Evolutionary conservation across 495 filamentous ascomycete species (phyloP).

Genomic region (Pyrenopolyporus hunteri): DNA sequence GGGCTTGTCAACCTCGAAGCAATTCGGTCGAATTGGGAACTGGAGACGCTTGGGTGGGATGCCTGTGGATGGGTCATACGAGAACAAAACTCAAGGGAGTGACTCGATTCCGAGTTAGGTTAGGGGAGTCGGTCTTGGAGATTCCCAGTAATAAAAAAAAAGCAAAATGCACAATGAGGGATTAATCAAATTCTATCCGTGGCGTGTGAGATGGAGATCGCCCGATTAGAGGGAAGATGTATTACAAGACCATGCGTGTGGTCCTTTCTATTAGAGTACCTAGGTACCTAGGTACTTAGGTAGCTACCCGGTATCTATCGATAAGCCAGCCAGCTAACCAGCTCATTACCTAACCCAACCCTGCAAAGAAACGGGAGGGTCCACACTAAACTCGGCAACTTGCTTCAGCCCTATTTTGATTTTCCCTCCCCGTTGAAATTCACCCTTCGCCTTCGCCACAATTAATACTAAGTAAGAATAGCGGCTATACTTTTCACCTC

Average conservation of each 20-base stretch:
- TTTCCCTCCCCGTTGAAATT: not conserved
- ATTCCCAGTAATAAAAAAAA: too few relatives aligned
- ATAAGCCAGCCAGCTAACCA: slow-evolving; percentile 25
- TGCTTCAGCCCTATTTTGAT: not conserved
- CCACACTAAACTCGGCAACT: slow-evolving; percentile 27
- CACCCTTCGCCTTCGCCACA: not conserved
- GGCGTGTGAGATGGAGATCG: too few relatives aligned
- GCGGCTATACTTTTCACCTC: not conserved
- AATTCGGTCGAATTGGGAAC: not conserved
- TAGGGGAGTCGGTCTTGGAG: too few relatives aligned
- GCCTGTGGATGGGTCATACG: not conserved
- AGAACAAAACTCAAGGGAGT: not conserved
- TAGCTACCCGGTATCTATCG: too few relatives aligned
- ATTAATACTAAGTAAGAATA: not conserved
- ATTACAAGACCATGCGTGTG: too few relatives aligned
- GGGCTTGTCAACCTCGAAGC: not conserved
- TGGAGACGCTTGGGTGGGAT: not conserved
- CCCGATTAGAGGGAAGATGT: too few relatives aligned
- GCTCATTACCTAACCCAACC: slow-evolving; percentile 2
- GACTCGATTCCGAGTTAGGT: too few relatives aligned
- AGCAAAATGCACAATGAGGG: too few relatives aligned
- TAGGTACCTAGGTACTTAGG: too few relatives aligned
- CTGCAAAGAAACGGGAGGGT: slow-evolving; percentile 5
- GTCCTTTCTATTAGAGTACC: too few relatives aligned
- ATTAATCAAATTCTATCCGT: too few relatives aligned